Evolutionary conservation across 2,329 filamentous ascomycete species (phyloP), one percentile per base, ranked within the genome.

Genomic region (Pseudogymnoascus sp.): DNA sequence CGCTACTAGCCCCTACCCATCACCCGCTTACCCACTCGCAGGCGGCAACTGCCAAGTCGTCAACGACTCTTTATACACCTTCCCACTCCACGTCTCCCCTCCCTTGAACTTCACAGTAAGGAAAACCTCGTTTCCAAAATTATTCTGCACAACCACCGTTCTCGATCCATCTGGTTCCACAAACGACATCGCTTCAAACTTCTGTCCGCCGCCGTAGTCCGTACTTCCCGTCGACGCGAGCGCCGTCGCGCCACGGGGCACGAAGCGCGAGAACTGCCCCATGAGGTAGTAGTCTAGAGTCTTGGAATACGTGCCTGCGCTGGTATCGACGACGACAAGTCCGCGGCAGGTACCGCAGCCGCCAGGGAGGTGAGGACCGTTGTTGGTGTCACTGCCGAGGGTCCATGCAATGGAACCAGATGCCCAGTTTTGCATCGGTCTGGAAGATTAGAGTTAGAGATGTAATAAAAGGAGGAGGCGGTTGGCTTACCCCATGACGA

Each of bases 311-410:
- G 74, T 76, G 21, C 72, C 73, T n/a, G 41, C 25, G 11, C 18
- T 40, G 7, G 72, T 79, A 72, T 87, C 81, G 63, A 87, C 75
- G 3, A 81, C 81, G 52, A 85, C 81, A 5, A 87, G 76, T 8
- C 84, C 84, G 1, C 74, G 75, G 69, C 79, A 81, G 8, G 70
- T 72, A 21, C 64, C 65, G 69, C 78, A 81, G 4, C 74, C 75
- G 33, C 74, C 73, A 38, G 75, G 75, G 23, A 79, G 71, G 61
- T 77, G 74, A 0, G 79, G 79, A 1, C 78, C 78, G 64, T 76
- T 76, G 11, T 72, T 70, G n/a, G 71, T 73, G 69, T 78, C 75
- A 5, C 76, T 78, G 1, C 75, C 79, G 38, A 81, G 71, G 0
- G 76, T 76, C 78, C 79, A 80, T 64, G 78, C 76, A 28, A 78